Base-by-base conservation (phyloP, 2,329 filamentous ascomycete species). In the Arthrobotrys sphaeroides region DNA sequence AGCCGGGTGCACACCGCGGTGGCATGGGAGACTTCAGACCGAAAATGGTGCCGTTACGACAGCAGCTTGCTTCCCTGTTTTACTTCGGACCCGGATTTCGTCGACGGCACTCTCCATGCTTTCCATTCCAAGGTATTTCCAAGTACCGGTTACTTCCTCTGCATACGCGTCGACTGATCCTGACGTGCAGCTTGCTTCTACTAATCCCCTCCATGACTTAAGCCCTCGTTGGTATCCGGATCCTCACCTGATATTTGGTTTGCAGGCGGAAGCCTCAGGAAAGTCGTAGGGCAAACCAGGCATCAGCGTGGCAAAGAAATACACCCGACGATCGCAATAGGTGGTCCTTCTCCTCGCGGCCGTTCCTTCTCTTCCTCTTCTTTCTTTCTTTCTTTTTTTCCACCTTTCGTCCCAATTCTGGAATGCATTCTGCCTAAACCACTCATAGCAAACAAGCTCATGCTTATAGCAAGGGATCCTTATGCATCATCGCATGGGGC, bases 301-400 rank as follows among this genome's bases (percentile, higher is more conserved):
- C 33, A 62, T 70, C 55, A 62, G 55, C 33, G 66, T 70, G 66
- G 66, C 66, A 70, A 70, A 69, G 60, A 38, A 38, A 55, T 24
- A 38, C 28, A 55, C n/a, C 18, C 31, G 47, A 36, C 51, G 16
- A 55, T 55, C 51, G 26, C 31, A 55, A 38, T 53, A 33, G 28
- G 33, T 49, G 16, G 31, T 47, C 13, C 10, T 26, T 31, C 1
- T 33, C 24, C 20, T 51, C 9, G 20, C 10, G 10, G 28, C 5
- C 16, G 16, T 31, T 51, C 24, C 24, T 33, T 49, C 22, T 26
- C 20, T 26, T 24, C 6, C 28, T 20, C 10, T 49, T 49, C 43
- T 49, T 49, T 13, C n/a, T 40, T n/a, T 40, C 36, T 12, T n/a
- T 40, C 36, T 9, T 40, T 40, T 40, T 40, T 40, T 33, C 12